phyloP scores from a whole-genome alignment of 2,329 filamentous ascomycete species.

The Emmonsiellopsis sp. region DNA sequence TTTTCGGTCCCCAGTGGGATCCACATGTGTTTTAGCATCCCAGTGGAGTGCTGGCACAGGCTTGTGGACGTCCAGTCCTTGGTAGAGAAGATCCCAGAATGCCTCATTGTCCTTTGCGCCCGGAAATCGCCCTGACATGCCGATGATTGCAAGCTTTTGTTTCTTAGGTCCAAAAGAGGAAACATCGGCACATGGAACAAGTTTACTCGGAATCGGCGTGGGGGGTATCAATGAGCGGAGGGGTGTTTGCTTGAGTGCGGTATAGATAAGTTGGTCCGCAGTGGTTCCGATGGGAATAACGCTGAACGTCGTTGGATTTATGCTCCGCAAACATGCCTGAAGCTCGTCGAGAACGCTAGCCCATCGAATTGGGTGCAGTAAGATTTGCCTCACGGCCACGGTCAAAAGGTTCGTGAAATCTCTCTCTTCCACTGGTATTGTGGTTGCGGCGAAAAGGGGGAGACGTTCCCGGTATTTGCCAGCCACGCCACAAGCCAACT shows the following conservation, averaged over 20 bases:
- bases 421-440: too few species aligned
- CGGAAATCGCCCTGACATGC: conserved; percentile 17
- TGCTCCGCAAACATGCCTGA: background rate
- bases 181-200: background rate
- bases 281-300: background rate
- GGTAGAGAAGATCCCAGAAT: conserved; percentile 14
- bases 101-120: background rate
- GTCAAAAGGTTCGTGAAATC: background rate
- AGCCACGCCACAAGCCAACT: background rate
- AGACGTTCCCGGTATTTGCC: background rate
- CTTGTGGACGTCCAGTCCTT: conserved; percentile 18
- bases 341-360: background rate
- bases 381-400: background rate
- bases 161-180: background rate
- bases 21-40: conserved; percentile 18
- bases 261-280: background rate
- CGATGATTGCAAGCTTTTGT: conserved; percentile 18
- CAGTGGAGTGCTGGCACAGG: conserved; percentile 25
- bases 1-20: conserved; percentile 11
- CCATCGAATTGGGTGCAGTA: background rate
- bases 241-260: background rate
- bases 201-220: background rate
- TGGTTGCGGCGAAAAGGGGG: background rate
- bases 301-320: background rate
- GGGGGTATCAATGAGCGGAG: background rate